Percentiles rank a stretch among this genome's conserved stretches.
These are phyloP conservation scores for Xylaria sp. DNA, from an alignment of 2,329 filamentous ascomycete species.

Conservation along the genomic window DNA sequence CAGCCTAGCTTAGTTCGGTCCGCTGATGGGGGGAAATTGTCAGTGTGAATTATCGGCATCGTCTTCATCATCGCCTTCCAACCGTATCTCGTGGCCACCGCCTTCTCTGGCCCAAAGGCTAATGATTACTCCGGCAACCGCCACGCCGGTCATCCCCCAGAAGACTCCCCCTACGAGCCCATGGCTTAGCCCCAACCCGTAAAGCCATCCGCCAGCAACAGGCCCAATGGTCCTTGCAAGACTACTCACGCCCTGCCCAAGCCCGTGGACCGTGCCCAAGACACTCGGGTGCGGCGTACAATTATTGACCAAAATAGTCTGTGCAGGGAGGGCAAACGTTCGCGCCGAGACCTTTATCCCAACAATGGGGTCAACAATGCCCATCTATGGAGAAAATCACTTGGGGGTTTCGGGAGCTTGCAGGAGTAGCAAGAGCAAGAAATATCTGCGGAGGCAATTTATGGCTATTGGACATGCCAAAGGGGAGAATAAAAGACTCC, in stretches of 20 bases:
- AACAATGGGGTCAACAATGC: too few relatives aligned
- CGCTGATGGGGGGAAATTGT: background rate
- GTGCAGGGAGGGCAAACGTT: constrained; percentile 67
- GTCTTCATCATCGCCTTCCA: constrained; percentile 69
- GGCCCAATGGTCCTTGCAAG: constrained; percentile 70
- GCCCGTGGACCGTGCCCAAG: constrained; percentile 60
- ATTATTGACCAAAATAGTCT: constrained; percentile 61
- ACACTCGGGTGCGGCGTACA: constrained; percentile 61
- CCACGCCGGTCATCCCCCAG: constrained; percentile 65
- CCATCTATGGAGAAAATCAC: too few relatives aligned
- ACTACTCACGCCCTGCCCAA: constrained; percentile 69
- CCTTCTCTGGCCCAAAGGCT: constrained; percentile 70
- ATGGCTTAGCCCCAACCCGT: constrained; percentile 66
- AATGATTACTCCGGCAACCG: constrained; percentile 60
- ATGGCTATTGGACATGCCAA: too few relatives aligned
- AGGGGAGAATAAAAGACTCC: too few relatives aligned
- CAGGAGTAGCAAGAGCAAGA: too few relatives aligned
- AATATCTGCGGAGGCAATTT: too few relatives aligned
- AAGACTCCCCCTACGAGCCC: constrained; percentile 69
- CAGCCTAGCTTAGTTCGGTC: background rate
- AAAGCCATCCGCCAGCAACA: constrained; percentile 68
- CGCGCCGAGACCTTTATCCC: constrained; percentile 73
- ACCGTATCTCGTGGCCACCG: constrained; percentile 72
- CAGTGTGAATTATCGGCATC: constrained; percentile 35
- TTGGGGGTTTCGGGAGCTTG: too few relatives aligned